Conservation (phyloP, 2,329 filamentous ascomycete species). For the Cercospora sp. region DNA sequence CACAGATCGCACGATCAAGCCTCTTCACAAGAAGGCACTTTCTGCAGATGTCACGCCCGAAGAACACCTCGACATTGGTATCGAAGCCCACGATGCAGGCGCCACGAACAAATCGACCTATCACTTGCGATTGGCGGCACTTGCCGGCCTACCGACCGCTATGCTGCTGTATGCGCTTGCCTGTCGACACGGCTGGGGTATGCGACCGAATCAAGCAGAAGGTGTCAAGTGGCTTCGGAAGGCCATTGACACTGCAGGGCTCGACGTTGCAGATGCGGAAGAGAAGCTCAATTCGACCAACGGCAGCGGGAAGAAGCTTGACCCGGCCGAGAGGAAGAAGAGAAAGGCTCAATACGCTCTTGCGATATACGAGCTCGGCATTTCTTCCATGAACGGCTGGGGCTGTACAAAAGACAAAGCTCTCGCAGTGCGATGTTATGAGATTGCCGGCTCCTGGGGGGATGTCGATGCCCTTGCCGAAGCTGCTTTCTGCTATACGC, state of each 20-base stretch:
- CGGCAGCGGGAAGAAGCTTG: conserved; percentile 23
- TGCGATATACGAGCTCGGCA: conserved; percentile 92
- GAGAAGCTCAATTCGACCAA: conserved; percentile 22
- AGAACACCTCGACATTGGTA: conserved; percentile 86
- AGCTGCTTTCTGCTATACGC: conserved; percentile 92
- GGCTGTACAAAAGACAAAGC: conserved; percentile 90
- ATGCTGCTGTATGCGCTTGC: conserved; percentile 96
- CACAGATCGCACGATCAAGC: conserved; percentile 49
- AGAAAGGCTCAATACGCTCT: conserved; percentile 91
- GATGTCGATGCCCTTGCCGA: conserved; percentile 92
- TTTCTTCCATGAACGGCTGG: conserved; percentile 98
- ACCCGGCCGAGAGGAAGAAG: conserved; percentile 67
- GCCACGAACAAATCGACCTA: conserved; percentile 93
- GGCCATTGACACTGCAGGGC: conserved; percentile 84
- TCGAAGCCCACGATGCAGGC: conserved; percentile 84
- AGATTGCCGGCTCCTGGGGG: conserved; percentile 94
- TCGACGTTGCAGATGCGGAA: conserved; percentile 68
- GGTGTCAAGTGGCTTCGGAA: conserved; percentile 90
- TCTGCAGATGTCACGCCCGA: conserved; percentile 72
- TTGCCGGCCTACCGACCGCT: conserved; percentile 80
- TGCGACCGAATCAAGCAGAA: conserved; percentile 87
- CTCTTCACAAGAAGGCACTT: conserved; percentile 56
- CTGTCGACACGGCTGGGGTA: conserved; percentile 95
- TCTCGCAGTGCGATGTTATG: conserved; percentile 87
- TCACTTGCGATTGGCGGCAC: conserved; percentile 85